These are phyloP conservation scores for Penicillium fuscoglaucum DNA, from an alignment of 2,329 filamentous ascomycete species.

Conservation along the genomic window DNA sequence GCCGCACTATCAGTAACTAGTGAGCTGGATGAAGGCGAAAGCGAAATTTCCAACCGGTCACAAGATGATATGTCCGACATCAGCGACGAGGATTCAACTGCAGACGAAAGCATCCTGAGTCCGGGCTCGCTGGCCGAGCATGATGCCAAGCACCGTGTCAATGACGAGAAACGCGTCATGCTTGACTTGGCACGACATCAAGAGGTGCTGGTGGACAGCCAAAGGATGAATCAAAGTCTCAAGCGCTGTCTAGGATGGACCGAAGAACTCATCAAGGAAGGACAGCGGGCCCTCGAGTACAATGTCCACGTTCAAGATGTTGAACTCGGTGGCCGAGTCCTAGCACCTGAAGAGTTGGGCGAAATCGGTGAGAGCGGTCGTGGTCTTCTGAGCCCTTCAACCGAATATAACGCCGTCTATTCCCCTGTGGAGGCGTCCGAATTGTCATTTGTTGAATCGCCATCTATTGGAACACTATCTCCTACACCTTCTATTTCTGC, in stretches of 20 bases:
- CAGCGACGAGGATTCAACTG: conserved; percentile 41
- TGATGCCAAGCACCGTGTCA: conserved; percentile 58
- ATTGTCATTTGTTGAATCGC: neutral
- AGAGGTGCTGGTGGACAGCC: conserved; percentile 81
- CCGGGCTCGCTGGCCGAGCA: conserved; percentile 38
- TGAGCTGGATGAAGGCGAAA: conserved; percentile 43
- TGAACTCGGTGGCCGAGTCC: conserved; percentile 75
- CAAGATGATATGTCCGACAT: conserved; percentile 41
- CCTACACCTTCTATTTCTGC: neutral
- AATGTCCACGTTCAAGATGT: conserved; percentile 76
- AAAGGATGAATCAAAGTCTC: conserved; percentile 93
- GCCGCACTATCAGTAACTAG: conserved; percentile 48
- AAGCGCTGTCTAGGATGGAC: conserved; percentile 87
- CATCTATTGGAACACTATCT: conserved; percentile 6
- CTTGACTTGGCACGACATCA: conserved; percentile 86
- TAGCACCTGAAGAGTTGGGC: conserved; percentile 66
- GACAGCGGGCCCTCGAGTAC: conserved; percentile 82
- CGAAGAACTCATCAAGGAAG: conserved; percentile 86
- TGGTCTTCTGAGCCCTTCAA: conserved; percentile 37
- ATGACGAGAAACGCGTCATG: conserved; percentile 79
- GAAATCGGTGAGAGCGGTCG: conserved; percentile 34
- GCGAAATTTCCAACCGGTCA: conserved; percentile 33
- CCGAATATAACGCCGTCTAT: conserved; percentile 15
- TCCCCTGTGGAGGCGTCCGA: conserved; percentile 10
- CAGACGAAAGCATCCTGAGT: conserved; percentile 41